Percentiles rank a stretch among this genome's conserved stretches.
phyloP scores from a whole-genome alignment of 2,329 filamentous ascomycete species.

The Penicillium polonicum region DNA sequence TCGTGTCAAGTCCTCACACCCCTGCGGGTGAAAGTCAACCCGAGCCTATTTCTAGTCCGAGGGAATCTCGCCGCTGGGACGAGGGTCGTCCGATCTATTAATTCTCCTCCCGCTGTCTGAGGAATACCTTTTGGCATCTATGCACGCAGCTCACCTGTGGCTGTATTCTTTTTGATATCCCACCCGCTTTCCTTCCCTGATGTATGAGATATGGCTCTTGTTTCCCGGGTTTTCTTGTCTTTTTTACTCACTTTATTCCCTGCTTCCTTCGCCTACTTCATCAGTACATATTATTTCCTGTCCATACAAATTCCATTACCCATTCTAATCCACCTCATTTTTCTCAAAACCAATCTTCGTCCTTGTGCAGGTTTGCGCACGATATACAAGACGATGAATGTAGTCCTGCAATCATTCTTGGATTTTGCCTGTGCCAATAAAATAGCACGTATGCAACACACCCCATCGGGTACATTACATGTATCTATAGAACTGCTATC shows the following conservation, averaged over 20 bases:
- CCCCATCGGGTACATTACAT: background rate
- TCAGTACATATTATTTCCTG: constrained; percentile 20
- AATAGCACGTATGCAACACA: background rate
- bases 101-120: constrained; percentile 8
- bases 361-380: background rate
- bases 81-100: constrained; percentile 46
- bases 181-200: constrained; percentile 1
- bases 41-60: constrained; percentile 25
- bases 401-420: background rate
- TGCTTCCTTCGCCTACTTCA: background rate
- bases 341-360: background rate
- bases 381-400: background rate
- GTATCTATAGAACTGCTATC: background rate
- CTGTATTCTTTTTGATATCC: constrained; percentile 12
- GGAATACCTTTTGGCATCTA: constrained; percentile 8
- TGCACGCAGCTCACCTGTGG: constrained; percentile 6
- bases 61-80: constrained; percentile 40
- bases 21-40: constrained; percentile 16
- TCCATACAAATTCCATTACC: constrained; percentile 13
- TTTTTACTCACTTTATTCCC: background rate
- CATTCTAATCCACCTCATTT: background rate
- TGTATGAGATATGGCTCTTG: constrained; percentile 11
- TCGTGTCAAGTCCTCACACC: constrained; percentile 11
- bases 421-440: background rate
- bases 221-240: background rate